A percentile compares a stretch with the other conserved stretches of the same genome.
These are phyloP conservation scores for Linnemannia elongata DNA, from an alignment of 192 early-diverging fungal genomes.

Conservation along the genomic window DNA sequence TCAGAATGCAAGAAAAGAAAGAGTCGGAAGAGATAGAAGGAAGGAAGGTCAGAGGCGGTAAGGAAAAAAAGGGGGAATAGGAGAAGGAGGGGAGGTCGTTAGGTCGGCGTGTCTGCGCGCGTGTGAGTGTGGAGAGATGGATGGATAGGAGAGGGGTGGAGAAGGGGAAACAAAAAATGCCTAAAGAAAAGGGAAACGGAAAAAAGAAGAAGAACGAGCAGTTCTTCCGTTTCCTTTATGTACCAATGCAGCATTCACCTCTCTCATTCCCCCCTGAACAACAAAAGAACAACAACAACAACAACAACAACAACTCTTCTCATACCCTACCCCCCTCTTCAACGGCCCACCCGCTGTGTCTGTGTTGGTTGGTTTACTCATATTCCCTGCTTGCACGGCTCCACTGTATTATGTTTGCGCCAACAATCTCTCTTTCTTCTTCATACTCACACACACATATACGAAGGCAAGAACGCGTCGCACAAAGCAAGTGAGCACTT, in stretches of 20 bases:
- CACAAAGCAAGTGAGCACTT: conserved; percentile 12
- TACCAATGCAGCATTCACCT: neutral
- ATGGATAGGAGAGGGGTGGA: neutral
- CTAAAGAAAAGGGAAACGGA: conserved; percentile 26
- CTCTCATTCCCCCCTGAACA: neutral
- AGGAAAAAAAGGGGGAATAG: conserved; percentile 1
- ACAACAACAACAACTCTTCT: neutral
- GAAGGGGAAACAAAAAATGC: conserved; percentile 8
- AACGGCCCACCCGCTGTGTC: neutral
- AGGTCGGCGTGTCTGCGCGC: neutral
- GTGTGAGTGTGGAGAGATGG: neutral
- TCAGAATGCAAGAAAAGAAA: neutral
- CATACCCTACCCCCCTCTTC: neutral
- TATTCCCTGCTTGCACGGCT: neutral
- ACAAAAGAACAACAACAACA: too few relatives aligned
- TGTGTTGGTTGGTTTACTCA: neutral
- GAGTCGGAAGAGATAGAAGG: neutral
- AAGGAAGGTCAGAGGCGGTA: neutral
- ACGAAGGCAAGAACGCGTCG: neutral
- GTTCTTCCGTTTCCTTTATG: neutral
- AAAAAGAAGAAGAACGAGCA: neutral
- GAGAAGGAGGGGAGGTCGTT: conserved; percentile 16
- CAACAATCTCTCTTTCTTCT: neutral
- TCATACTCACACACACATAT: neutral
- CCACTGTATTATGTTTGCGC: conserved; percentile 4